Percentiles rank a stretch among this genome's conserved stretches.
phyloP scores from a whole-genome alignment of 805 yeast genomes.

The Ogataea wickerhamii region DNA sequence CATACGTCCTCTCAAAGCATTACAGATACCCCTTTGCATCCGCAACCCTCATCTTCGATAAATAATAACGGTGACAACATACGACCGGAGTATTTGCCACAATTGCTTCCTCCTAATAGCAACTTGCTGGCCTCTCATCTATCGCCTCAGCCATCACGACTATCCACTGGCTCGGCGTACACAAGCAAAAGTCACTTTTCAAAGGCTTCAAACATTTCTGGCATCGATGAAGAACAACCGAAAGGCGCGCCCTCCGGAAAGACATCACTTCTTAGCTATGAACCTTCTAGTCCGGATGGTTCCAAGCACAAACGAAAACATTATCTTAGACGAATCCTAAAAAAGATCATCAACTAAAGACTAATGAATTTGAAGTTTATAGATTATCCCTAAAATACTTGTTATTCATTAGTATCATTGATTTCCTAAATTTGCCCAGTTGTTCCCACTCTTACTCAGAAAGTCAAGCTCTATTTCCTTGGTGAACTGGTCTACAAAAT shows the following conservation, averaged over 20 bases:
- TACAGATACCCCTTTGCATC: too few relatives aligned
- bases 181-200: background rate
- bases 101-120: too few relatives aligned
- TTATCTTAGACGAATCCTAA: conserved; percentile 12
- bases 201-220: background rate
- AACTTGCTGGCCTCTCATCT: too few relatives aligned
- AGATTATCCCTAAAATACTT: background rate
- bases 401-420: background rate
- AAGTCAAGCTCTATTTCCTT: conserved; percentile 72
- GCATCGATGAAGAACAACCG: too few relatives aligned
- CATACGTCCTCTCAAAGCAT: conserved; percentile 2
- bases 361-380: too few relatives aligned
- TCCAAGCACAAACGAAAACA: conserved; percentile 12
- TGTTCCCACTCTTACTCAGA: conserved; percentile 29
- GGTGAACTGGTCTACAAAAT: conserved; percentile 74
- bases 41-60: too few relatives aligned
- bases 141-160: conserved; percentile 8
- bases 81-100: too few relatives aligned
- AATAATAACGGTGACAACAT: too few relatives aligned
- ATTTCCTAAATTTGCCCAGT: background rate
- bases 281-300: background rate
- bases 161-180: conserved; percentile 4
- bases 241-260: too few relatives aligned
- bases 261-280: too few relatives aligned
- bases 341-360: conserved; percentile 12